Percentiles rank a stretch among this genome's conserved stretches.
Conservation (phyloP, 768 basidiomycete genomes). For the Pisolithus microcarpus region DNA sequence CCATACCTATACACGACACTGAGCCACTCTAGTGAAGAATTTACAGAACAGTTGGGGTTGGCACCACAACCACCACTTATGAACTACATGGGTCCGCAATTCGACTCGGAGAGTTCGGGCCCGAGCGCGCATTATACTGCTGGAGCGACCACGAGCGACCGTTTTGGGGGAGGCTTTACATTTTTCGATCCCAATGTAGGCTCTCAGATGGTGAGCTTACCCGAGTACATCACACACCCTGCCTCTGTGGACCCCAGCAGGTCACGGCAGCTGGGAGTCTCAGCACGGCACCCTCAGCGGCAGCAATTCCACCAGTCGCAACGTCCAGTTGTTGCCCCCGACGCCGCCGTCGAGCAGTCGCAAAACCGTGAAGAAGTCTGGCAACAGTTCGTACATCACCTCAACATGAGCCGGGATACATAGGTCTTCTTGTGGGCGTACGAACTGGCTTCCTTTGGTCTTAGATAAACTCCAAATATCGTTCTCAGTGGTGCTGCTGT, state of each 20-base stretch:
- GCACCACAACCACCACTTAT: neutral
- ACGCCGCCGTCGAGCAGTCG: neutral
- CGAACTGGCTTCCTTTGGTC: too few relatives aligned
- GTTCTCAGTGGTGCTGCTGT: neutral
- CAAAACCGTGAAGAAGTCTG: slow-evolving; percentile 34
- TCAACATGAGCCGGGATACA: slow-evolving; percentile 13
- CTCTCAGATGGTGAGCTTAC: neutral
- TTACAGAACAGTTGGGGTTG: neutral
- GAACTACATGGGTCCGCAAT: neutral
- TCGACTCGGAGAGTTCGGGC: neutral
- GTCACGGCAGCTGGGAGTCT: neutral
- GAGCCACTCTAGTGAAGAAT: slow-evolving; percentile 6
- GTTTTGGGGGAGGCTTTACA: neutral
- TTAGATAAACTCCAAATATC: neutral
- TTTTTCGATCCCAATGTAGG: neutral
- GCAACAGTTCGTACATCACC: slow-evolving; percentile 30
- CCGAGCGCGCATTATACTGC: neutral
- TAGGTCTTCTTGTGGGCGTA: neutral
- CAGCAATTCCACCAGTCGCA: slow-evolving; percentile 1
- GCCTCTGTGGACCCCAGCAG: neutral
- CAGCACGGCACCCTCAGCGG: neutral
- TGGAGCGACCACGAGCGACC: neutral
- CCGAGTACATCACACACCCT: neutral
- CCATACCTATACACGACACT: slow-evolving; percentile 9
- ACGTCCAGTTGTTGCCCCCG: neutral